Evolutionary conservation across 129 eudicot genomes (phyloP).

Genomic region (Erigeron canadensis): DNA sequence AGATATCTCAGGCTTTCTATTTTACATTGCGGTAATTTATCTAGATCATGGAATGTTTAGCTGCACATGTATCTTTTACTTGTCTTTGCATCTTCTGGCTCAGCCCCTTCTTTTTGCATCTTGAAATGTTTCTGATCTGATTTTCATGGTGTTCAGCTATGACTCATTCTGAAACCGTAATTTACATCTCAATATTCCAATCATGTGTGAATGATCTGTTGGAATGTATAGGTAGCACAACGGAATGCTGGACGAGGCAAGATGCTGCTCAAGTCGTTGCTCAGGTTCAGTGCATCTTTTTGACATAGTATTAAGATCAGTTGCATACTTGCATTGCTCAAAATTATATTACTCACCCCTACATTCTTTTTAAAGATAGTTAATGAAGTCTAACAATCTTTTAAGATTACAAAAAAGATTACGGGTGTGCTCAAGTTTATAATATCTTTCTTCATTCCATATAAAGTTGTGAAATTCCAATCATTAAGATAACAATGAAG

Average conservation of each 20-base stretch:
- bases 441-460: background rate
- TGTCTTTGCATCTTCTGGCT: background rate
- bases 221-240: slow-evolving; percentile 65
- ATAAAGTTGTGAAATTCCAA: too few species aligned
- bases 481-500: background rate
- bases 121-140: background rate
- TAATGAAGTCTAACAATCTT: background rate
- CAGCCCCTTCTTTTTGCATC: background rate
- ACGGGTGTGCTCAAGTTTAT: background rate
- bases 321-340: slow-evolving; percentile 8
- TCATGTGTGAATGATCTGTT: slow-evolving; percentile 1
- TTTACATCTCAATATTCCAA: background rate
- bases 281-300: slow-evolving; percentile 44
- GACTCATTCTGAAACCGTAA: background rate
- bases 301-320: background rate
- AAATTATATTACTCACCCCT: background rate
- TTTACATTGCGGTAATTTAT: background rate
- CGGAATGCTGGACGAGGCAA: slow-evolving; percentile 82
- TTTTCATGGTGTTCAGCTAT: slow-evolving; percentile 1
- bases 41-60: background rate
- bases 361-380: background rate
- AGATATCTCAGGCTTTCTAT: slow-evolving; percentile 26
- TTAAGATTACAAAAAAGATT: background rate
- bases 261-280: slow-evolving; percentile 93
- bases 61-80: background rate